A percentile compares a stretch with the other conserved stretches of the same genome.
Conservation (phyloP, 495 filamentous ascomycete genomes). For the Neurospora sublineolata region DNA sequence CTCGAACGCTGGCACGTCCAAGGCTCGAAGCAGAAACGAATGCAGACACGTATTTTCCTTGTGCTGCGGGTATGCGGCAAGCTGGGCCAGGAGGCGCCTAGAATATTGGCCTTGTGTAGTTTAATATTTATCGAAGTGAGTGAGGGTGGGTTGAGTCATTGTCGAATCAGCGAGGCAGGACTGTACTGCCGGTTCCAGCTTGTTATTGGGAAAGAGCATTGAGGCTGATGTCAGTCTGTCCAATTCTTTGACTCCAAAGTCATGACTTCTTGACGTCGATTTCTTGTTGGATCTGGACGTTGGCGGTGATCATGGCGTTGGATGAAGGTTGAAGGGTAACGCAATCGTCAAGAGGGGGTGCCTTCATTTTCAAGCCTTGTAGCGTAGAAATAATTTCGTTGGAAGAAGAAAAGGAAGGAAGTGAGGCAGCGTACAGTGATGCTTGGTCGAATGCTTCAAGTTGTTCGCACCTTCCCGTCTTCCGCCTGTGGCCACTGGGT, state of each 20-base stretch:
- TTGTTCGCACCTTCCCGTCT: not conserved
- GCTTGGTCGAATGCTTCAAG: not conserved
- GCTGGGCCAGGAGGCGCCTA: not conserved
- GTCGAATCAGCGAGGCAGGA: not conserved
- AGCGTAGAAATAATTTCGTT: not conserved
- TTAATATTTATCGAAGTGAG: not conserved
- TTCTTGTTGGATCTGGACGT: not conserved
- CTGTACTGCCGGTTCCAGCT: not conserved
- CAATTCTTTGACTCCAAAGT: not conserved
- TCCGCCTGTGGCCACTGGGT: not conserved
- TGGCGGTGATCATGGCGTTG: not conserved
- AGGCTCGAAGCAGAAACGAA: not conserved
- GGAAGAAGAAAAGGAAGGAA: not conserved
- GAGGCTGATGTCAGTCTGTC: not conserved
- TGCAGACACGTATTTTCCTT: not conserved
- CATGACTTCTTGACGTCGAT: not conserved
- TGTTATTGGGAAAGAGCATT: not conserved
- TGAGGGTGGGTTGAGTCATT: not conserved
- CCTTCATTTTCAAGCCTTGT: not conserved
- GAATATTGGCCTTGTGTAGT: not conserved
- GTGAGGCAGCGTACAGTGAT: not conserved
- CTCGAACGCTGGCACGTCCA: not conserved
- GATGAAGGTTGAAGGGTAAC: not conserved
- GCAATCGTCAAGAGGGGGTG: not conserved
- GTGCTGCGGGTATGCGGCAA: not conserved